Conservation (phyloP, 495 filamentous ascomycete species). For the Xylaria longipes region DNA sequence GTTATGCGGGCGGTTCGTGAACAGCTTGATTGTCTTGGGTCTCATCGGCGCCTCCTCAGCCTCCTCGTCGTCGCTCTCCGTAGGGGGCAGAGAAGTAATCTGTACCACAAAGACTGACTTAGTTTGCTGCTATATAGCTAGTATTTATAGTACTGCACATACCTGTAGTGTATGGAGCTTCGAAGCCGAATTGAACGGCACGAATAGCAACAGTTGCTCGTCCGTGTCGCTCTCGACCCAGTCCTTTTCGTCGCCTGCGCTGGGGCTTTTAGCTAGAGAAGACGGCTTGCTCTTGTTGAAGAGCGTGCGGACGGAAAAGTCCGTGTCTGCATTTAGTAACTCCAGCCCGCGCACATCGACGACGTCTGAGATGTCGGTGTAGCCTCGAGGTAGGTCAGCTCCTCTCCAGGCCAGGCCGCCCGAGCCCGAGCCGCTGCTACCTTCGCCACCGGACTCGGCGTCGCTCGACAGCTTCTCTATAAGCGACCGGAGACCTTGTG, state of each 20-base stretch:
- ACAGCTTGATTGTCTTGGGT: constrained; percentile 84
- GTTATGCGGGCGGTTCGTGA: constrained; percentile 83
- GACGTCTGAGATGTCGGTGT: constrained; percentile 81
- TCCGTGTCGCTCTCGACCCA: constrained; percentile 99
- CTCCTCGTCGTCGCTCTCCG: constrained; percentile 53
- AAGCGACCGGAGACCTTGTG: constrained; percentile 67
- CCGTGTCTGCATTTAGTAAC: constrained; percentile 78
- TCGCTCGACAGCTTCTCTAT: constrained; percentile 77
- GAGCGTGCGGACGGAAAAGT: constrained; percentile 71
- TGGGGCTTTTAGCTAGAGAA: constrained; percentile 68
- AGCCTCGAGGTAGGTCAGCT: constrained; percentile 76
- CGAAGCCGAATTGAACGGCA: constrained; percentile 86
- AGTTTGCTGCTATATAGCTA: constrained; percentile 30
- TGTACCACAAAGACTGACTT: constrained; percentile 44
- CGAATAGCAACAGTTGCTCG: constrained; percentile 93
- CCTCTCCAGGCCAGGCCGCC: constrained; percentile 68
- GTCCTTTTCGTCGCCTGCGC: constrained; percentile 61
- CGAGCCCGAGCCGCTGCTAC: constrained; percentile 51
- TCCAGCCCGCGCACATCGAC: constrained; percentile 82
- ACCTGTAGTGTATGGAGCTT: constrained; percentile 87
- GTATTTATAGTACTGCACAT: constrained; percentile 18
- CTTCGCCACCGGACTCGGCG: constrained; percentile 60
- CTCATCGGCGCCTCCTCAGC: constrained; percentile 82
- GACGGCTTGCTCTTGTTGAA: constrained; percentile 73
- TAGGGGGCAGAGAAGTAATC: constrained; percentile 79